Evolutionary conservation across 164 flowering plant genomes (phyloP), one percentile per base, ranked within the genome.

Genomic region (Taxillus chinensis): DNA sequence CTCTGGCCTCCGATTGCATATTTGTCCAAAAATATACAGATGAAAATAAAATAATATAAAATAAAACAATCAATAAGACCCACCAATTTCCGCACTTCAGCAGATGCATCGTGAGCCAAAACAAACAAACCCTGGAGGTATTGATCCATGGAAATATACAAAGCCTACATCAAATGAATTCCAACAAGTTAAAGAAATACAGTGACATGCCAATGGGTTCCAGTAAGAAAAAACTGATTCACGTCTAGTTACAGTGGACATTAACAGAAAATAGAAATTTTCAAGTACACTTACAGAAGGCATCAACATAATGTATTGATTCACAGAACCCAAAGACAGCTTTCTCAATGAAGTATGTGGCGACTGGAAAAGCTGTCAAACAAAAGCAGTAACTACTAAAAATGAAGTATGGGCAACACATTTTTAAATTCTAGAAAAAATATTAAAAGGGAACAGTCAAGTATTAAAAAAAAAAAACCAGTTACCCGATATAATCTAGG

Each of bases 71-170:
- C 14, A 46, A 40, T 42, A 57, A 55, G 56, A 66, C 86, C 78
- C 61, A 91, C 99, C 96, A 95, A 70, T 75, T 95, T 95, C 65
- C 98, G 87, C 62, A 95, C 98, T 60, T 95, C 99, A 52, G 92
- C 61, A 59, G 83, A 54, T 62, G 90, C 76, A 61, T 95, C 99
- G 75, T 84, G 70, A 40, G 98, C 89, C 61, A 91, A 96, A 72
- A 74, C 70, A 79, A 95, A 95, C 76, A 95, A 78, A 67, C 99
- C 99, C 64, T 91, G 98, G 57, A 91, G 91, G 65, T 82, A 95
- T 66, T 85, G 87, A 77, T 95, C 97, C 96, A 95, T 95, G 39
- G 90, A 78, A 52, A 69, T 59, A 74, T 73, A 81, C 46, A 95
- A 72, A 40, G 86, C 93, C 99, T 95, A 78, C 71, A 75, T 59